Percentiles rank a stretch among this genome's conserved stretches.
phyloP scores from a whole-genome alignment of 768 basidiomycete species.

The Russula sp. region DNA sequence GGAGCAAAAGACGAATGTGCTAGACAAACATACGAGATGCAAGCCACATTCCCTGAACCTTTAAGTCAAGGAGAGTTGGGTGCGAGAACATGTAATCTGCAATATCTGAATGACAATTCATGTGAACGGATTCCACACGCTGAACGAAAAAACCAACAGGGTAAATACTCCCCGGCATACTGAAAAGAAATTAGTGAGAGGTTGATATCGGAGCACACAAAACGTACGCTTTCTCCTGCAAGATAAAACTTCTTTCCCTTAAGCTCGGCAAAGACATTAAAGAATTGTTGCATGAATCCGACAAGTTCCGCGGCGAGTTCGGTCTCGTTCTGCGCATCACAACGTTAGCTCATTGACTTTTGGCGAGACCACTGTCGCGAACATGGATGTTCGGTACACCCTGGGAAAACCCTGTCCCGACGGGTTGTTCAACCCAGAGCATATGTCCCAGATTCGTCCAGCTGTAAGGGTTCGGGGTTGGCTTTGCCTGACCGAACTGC shows the following conservation, averaged over 20 bases:
- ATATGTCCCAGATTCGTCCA: conserved; percentile 31
- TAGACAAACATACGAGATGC: conserved; percentile 19
- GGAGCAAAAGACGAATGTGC: neutral
- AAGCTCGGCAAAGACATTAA: conserved; percentile 26
- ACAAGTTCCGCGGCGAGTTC: conserved; percentile 25
- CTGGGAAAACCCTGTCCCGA: conserved; percentile 30
- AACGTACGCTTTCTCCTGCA: conserved; percentile 29
- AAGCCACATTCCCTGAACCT: conserved; percentile 27
- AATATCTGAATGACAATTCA: conserved; percentile 14
- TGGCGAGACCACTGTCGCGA: neutral
- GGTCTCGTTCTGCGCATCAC: conserved; percentile 22
- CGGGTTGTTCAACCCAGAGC: conserved; percentile 31
- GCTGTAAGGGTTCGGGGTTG: conserved; percentile 27
- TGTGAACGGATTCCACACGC: neutral
- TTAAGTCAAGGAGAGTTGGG: conserved; percentile 14
- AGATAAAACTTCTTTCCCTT: conserved; percentile 29
- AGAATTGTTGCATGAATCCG: conserved; percentile 29
- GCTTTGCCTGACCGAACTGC: conserved; percentile 29
- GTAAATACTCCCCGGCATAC: conserved; percentile 27
- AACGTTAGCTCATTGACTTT: neutral
- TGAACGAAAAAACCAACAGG: conserved; percentile 17
- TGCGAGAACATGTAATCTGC: conserved; percentile 28
- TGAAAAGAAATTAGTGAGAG: neutral
- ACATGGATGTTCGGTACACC: conserved; percentile 26
- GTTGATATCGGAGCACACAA: neutral